These are phyloP conservation scores for Yamadazyma buinensis DNA, from an alignment of 1,139 yeast species.

Conservation along the genomic window DNA sequence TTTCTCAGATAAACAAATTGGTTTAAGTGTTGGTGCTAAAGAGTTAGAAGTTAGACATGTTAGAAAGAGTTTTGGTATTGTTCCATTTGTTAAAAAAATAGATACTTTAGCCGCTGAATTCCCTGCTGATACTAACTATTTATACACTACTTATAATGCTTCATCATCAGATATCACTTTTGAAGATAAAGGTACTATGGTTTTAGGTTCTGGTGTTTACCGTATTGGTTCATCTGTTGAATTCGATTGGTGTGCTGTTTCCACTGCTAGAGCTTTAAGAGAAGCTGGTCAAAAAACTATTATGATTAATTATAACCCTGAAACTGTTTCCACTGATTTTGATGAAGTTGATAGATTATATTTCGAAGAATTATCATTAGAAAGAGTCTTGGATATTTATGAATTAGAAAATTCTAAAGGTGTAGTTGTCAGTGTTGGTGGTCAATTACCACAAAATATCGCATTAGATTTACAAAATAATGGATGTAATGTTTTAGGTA, in stretches of 20 bases:
- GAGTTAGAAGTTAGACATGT: slow-evolving; percentile 80
- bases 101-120: slow-evolving; percentile 98
- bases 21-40: slow-evolving; percentile 58
- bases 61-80: slow-evolving; percentile 73
- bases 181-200: slow-evolving; percentile 89
- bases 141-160: slow-evolving; percentile 95
- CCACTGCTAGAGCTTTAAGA: slow-evolving; percentile 92
- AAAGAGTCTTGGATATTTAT: slow-evolving; percentile 95
- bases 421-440: slow-evolving; percentile 95
- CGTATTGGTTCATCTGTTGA: slow-evolving; percentile 98
- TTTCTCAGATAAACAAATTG: slow-evolving; percentile 93
- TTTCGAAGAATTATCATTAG: slow-evolving; percentile 91
- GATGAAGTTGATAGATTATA: slow-evolving; percentile 97
- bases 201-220: slow-evolving; percentile 96
- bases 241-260: slow-evolving; percentile 99
- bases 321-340: slow-evolving; percentile 96
- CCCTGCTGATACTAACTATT: slow-evolving; percentile 95
- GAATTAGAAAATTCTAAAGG: slow-evolving; percentile 88
- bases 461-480: slow-evolving; percentile 79
- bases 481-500: slow-evolving; percentile 88
- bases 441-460: slow-evolving; percentile 96
- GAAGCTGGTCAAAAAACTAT: slow-evolving; percentile 84
- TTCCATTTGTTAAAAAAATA: slow-evolving; percentile 93
- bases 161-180: slow-evolving; percentile 78
- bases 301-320: slow-evolving; percentile 98